These are phyloP conservation scores for Extremus antarcticus DNA, from an alignment of 495 filamentous ascomycete genomes.

Conservation along the genomic window DNA sequence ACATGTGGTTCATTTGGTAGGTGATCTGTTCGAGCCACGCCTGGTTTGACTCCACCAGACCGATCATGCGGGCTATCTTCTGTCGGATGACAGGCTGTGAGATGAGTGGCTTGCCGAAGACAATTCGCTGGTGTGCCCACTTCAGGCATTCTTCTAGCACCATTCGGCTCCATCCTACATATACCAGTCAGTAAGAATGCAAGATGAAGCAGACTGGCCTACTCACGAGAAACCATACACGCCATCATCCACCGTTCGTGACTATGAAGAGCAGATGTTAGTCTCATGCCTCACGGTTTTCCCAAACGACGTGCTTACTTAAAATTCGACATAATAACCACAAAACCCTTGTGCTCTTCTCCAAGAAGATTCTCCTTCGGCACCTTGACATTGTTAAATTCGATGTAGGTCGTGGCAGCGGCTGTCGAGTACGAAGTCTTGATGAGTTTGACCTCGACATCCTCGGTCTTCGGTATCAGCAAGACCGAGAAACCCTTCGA, in stretches of 20 bases:
- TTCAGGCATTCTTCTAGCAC: constrained; percentile 80
- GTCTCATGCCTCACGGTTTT: background rate
- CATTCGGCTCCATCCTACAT: constrained; percentile 42
- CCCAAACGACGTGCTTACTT: constrained; percentile 54
- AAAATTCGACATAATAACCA: constrained; percentile 81
- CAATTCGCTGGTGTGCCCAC: constrained; percentile 81
- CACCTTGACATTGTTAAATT: constrained; percentile 81
- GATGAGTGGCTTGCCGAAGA: constrained; percentile 71
- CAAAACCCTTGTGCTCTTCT: constrained; percentile 76
- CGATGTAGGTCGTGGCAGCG: constrained; percentile 69
- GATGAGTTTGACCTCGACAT: constrained; percentile 64
- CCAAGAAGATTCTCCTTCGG: constrained; percentile 70
- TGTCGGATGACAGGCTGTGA: constrained; percentile 79
- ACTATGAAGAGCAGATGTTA: constrained; percentile 21
- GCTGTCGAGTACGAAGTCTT: constrained; percentile 77
- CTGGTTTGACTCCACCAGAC: constrained; percentile 68
- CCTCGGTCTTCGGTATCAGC: constrained; percentile 59
- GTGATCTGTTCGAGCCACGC: constrained; percentile 76
- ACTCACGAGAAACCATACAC: constrained; percentile 44
- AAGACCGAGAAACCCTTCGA: constrained; percentile 73
- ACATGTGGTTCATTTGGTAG: constrained; percentile 83
- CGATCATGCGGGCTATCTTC: constrained; percentile 85
- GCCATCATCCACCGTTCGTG: constrained; percentile 34
- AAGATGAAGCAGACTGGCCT: background rate
- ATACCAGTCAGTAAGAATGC: background rate